Base-by-base conservation (phyloP, 805 yeast genomes). In the Ascoidea rubescens region DNA sequence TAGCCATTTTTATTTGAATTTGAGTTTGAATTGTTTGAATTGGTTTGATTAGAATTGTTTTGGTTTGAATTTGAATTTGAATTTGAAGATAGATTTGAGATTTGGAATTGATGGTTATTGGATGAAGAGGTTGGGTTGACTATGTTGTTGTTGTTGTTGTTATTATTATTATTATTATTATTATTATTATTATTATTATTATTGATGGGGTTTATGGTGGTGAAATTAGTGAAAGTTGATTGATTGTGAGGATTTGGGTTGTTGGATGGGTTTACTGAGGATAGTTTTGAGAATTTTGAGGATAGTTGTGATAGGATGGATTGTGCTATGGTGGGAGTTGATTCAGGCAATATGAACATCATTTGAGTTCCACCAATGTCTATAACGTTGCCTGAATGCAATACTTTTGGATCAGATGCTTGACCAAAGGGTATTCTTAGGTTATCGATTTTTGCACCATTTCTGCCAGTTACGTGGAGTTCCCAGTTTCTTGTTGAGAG, bases 351-450 rank as follows among this genome's bases (percentile, higher is more conserved):
- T 45, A 93, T 93, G 64, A 93, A 93, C 95, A 93, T 91, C 98
- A 93, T 93, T 67, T 93, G 98, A 8, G 96, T 89, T 5, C 97
- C 97, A 16, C 98, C 98, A 48, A 93, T 82, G 61, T 93, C 99
- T 53, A 93, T 68, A 16, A 93, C 80, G 46, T 91, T 86, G n/a
- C 99, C 99, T 1, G 95, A 83, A 51, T 77, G 75, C 52, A 93
- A 73, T 10, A 81, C 75, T 12, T 82, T 74, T 5, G 70, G 59
- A 30, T 50, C 46, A 5, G 69, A 66, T 46, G 67, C 59, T 5
- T 74, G 67, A 5, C 82, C 83, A 37, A 75, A 62, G 17, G 65
- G 61, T 1, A 71, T 64, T 53, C 73, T 69, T 32, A 60, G 59
- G 50, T 87, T 86, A 68, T 93, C 96, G 31, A 93, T 80, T 60